Percentiles rank a stretch among this genome's conserved stretches.
These are phyloP conservation scores for Cyberlindnera euphorbiiphila DNA, from an alignment of 805 yeast genomes.

Conservation along the genomic window DNA sequence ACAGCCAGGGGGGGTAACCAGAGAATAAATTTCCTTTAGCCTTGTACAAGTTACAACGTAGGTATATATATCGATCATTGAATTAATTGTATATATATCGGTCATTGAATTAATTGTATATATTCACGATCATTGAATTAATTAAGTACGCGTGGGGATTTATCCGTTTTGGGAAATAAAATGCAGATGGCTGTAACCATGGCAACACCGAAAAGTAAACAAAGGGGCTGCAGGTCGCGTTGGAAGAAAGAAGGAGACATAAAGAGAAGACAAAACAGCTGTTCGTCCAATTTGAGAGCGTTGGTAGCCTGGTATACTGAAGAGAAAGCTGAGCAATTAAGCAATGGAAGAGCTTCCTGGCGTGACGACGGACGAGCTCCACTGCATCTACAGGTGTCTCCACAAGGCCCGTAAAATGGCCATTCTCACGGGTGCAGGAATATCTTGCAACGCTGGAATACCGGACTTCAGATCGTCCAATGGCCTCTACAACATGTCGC, in stretches of 20 bases:
- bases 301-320: neutral
- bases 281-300: no score
- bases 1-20: constrained; percentile 55
- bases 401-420: constrained; percentile 45
- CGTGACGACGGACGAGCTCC: neutral
- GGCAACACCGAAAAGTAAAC: constrained; percentile 9
- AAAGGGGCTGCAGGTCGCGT: neutral
- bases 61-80: neutral
- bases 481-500: constrained; percentile 67
- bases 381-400: constrained; percentile 11
- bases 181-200: constrained; percentile 1
- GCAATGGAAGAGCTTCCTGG: neutral
- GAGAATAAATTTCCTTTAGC: neutral
- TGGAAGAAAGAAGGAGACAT: neutral
- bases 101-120: neutral
- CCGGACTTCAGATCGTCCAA: constrained; percentile 88
- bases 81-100: neutral
- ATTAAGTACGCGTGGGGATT: neutral
- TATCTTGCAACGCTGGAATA: constrained; percentile 94
- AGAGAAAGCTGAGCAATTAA: neutral
- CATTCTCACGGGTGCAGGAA: constrained; percentile 91
- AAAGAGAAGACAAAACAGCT: neutral
- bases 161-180: constrained; percentile 2
- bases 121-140: neutral
- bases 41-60: neutral